These are phyloP conservation scores for Ophidiomyces ophidiicola DNA, from an alignment of 2,329 filamentous ascomycete genomes.

Conservation along the genomic window DNA sequence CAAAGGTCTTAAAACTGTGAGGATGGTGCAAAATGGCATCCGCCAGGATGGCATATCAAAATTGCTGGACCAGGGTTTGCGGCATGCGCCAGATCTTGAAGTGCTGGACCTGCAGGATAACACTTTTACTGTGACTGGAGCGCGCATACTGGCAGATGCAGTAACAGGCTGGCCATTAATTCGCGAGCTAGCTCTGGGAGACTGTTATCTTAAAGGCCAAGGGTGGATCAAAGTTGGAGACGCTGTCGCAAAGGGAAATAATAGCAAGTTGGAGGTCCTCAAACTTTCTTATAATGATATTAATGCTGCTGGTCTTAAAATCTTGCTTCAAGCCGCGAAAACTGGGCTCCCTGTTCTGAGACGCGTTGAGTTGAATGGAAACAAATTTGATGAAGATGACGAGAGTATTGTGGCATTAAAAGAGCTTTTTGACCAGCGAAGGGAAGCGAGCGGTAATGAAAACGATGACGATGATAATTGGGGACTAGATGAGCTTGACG, in stretches of 20 bases:
- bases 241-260: conserved; percentile 62
- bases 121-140: conserved; percentile 76
- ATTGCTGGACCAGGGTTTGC: conserved; percentile 66
- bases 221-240: conserved; percentile 62
- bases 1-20: conserved; percentile 67
- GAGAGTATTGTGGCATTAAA: conserved; percentile 55
- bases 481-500: conserved; percentile 75
- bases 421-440: conserved; percentile 61
- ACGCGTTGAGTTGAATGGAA: conserved; percentile 88
- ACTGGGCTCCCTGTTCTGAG: conserved; percentile 60
- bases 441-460: conserved; percentile 52
- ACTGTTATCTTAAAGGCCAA: conserved; percentile 69
- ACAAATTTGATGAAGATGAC: conserved; percentile 85
- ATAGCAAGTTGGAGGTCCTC: conserved; percentile 66
- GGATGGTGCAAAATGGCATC: conserved; percentile 98
- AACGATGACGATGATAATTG: conserved; percentile 65
- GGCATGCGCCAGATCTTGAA: conserved; percentile 54
- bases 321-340: conserved; percentile 56
- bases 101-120: conserved; percentile 93
- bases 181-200: conserved; percentile 74
- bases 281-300: conserved; percentile 93
- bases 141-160: conserved; percentile 63
- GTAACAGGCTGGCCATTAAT: conserved; percentile 62
- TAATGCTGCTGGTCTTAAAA: conserved; percentile 59
- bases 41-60: conserved; percentile 80